Base-by-base conservation (phyloP, 2,329 filamentous ascomycete genomes). In the Cyclaneusma minus region DNA sequence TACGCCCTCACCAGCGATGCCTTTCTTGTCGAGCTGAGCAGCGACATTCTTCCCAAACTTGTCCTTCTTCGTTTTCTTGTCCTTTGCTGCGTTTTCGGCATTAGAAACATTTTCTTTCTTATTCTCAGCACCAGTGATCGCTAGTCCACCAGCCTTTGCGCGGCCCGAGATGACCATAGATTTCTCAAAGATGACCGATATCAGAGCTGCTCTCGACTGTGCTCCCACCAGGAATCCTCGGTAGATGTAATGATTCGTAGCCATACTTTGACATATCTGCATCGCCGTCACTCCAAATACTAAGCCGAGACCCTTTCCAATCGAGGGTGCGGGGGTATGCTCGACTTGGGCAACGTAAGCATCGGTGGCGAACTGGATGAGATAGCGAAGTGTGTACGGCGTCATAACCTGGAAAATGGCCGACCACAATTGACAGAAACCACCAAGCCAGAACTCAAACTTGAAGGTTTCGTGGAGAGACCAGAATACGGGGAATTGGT, bases 151-250 rank as follows among this genome's bases (percentile, higher is more conserved):
- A 7, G 87, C 84, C 50, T 76, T 89, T 13, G 89, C 89, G 26
- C 85, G 67, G 7, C 77, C 82, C 0, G 85, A 94, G 10, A 95
- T 66, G 26, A 73, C 74, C 75, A 94, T 83, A 3, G 83, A 73
- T 51, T 95, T 95, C 47, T 89, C 81, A 43, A 92, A 95, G 31
- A 95, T 83, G 31, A 84, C 55, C 13, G 79, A 70, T 38, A 94
- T 92, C 22, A 95, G 56, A 1, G 82, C 77, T 1, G 75, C 83
- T 46, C 87, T 68, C 6, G 69, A 57, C 54, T 94, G 76, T 1
- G 83, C 89, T 35, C 87, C 89, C 20, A 91, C 70, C 55, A 91
- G 74, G 78, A 93, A 91, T 13, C 87, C 84, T 13, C 75, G 71
- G 44, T 87, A 95, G 44, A 95, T 76, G 54, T 92, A 94, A 44